Evolutionary conservation across 2,329 filamentous ascomycete species (phyloP), one percentile per base, ranked within the genome.

Genomic region (Coniosporium tulheliwenetii): DNA sequence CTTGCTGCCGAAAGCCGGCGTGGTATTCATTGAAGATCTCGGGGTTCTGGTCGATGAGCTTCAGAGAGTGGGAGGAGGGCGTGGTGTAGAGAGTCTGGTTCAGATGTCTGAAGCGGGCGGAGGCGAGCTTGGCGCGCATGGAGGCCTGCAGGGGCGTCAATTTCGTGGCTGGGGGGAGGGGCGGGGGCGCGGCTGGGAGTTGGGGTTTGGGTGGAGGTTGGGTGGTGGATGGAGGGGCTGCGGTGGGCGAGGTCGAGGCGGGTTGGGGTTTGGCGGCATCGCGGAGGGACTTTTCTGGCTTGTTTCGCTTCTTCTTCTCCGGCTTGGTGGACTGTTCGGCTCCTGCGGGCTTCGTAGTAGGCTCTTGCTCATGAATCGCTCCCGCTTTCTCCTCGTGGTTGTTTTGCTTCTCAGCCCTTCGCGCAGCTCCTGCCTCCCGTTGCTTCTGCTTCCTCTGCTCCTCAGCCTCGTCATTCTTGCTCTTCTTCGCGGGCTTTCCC

Each of bases 1-100:
- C 91, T 64, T 98, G 91, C 40, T 87, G 83, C 1, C 87, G 81
- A 70, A 98, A 98, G 30, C 91, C 91, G 45, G 86, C 81, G 64
- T 98, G 91, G 62, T 98, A 98, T 63, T 96, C 87, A 50, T 77
- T 72, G 64, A 96, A 98, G 72, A 96, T 87, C 56, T 93, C 85
- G 0, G 91, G 91, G 39, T 84, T 85, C 30, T 81, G 70, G 39
- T 75, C 69, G 66, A 98, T 96, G 16, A 96, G 76, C 39, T 72
- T 65, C 50, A 91, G 77, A n/a, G 91, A 83, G 48, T 91, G 78
- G 31, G 70, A 68, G 0, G 91, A 98, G 1, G 87, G 84, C 7
- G 80, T 84, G 4, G 89, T 96, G 66, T 98, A 98, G 10, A 98
- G 78, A 0, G 85, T 89, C 66, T 98, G 83, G 61, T 98, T 98